These are phyloP conservation scores for Porogramme epimiltina DNA, from an alignment of 1,284 basidiomycete genomes.

Conservation along the genomic window DNA sequence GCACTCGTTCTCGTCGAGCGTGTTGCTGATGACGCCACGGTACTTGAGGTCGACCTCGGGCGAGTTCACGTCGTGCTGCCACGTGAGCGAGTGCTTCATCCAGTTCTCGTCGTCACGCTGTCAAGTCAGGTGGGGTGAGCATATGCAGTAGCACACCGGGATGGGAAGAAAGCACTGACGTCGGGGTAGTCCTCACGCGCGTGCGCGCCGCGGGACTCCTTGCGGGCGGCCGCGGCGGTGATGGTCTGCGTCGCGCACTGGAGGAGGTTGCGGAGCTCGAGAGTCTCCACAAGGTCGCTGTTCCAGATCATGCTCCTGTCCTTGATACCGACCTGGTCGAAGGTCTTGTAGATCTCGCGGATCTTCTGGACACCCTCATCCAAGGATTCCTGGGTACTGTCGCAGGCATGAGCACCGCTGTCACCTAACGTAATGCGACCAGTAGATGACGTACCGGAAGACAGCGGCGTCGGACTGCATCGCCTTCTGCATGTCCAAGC, in stretches of 20 bases:
- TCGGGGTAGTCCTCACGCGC: conserved; percentile 96
- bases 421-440: background rate
- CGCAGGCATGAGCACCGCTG: background rate
- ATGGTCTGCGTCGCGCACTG: conserved; percentile 97
- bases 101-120: conserved; percentile 87
- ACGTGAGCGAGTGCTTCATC: conserved; percentile 95
- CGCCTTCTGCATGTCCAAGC: conserved; percentile 97
- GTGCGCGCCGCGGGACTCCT: conserved; percentile 97
- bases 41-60: conserved; percentile 92
- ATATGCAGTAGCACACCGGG: too few species aligned
- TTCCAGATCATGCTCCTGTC: conserved; percentile 99
- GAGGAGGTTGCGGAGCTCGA: conserved; percentile 95
- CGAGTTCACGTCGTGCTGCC: conserved; percentile 72
- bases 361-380: conserved; percentile 94
- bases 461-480: conserved; percentile 96
- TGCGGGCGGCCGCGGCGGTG: conserved; percentile 91
- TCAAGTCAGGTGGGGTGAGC: background rate
- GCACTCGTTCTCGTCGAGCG: conserved; percentile 96
- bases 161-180: conserved; percentile 41
- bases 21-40: conserved; percentile 82
- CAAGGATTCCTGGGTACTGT: conserved; percentile 85
- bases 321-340: conserved; percentile 92
- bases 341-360: conserved; percentile 84
- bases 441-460: conserved; percentile 65
- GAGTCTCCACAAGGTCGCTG: conserved; percentile 94